phyloP scores from a whole-genome alignment of 805 yeast species.

The Kodamaea fukazawae region DNA sequence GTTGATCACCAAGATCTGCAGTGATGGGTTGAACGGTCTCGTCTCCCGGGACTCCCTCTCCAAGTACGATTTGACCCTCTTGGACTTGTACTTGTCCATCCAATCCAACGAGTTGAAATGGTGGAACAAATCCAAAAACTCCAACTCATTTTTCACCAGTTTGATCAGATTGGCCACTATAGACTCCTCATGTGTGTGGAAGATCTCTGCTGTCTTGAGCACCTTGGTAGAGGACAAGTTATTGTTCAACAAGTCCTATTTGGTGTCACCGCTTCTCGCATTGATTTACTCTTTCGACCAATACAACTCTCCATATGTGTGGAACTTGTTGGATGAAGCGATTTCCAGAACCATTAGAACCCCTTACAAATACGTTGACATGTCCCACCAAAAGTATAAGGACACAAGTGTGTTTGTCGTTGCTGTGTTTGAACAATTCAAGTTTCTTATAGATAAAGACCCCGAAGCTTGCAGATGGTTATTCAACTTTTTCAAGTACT shows the following conservation, averaged over 20 bases:
- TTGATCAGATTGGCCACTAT: slow-evolving; percentile 46
- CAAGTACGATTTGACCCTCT: slow-evolving; percentile 55
- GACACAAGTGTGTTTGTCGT: slow-evolving; percentile 34
- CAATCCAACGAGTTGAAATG: slow-evolving; percentile 66
- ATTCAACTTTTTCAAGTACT: slow-evolving; percentile 42
- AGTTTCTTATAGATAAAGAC: slow-evolving; percentile 42
- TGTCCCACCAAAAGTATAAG: slow-evolving; percentile 27
- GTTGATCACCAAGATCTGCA: slow-evolving; percentile 16
- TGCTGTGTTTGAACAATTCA: slow-evolving; percentile 62
- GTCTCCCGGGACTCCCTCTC: slow-evolving; percentile 18
- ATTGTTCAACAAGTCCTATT: slow-evolving; percentile 48
- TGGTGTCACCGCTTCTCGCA: slow-evolving; percentile 55
- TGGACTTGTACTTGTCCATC: slow-evolving; percentile 53
- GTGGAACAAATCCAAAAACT: slow-evolving; percentile 59
- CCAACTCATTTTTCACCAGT: slow-evolving; percentile 64
- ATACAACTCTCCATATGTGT: slow-evolving; percentile 29
- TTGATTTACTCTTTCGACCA: slow-evolving; percentile 48
- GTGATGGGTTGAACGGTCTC: slow-evolving; percentile 17
- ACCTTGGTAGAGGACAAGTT: slow-evolving; percentile 51
- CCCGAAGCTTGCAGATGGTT: slow-evolving; percentile 47
- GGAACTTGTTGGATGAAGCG: slow-evolving; percentile 72
- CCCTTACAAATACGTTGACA: slow-evolving; percentile 84
- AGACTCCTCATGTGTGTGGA: slow-evolving; percentile 31
- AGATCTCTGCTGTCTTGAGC: slow-evolving; percentile 49
- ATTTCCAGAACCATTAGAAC: slow-evolving; percentile 65